Evolutionary conservation across 2,329 filamentous ascomycete genomes (phyloP).

Genomic region (Arthrobotrys sphaeroides): DNA sequence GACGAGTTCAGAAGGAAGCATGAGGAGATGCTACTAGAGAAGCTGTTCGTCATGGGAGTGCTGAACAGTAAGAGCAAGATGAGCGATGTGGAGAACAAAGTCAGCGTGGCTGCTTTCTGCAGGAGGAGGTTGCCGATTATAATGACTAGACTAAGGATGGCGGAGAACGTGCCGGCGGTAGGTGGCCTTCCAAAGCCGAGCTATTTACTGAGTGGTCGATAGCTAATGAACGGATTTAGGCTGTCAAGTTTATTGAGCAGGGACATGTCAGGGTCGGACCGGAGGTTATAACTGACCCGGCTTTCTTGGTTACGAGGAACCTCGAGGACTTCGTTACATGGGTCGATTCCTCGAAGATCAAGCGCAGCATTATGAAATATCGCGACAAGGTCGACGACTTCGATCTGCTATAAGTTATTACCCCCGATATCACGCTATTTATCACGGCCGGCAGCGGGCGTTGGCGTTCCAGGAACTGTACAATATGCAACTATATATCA

Average conservation of each 20-base stretch:
- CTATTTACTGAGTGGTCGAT: conserved; percentile 36
- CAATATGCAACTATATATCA: conserved; percentile 14
- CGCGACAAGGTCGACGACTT: conserved; percentile 76
- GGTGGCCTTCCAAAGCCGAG: conserved; percentile 55
- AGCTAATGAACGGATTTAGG: conserved; percentile 58
- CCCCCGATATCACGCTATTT: not conserved
- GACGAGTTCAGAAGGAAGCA: conserved; percentile 82
- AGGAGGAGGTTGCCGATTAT: conserved; percentile 84
- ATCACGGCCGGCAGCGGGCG: conserved; percentile 19
- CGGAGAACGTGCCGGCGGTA: conserved; percentile 84
- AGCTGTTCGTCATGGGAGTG: conserved; percentile 92
- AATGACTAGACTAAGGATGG: conserved; percentile 91
- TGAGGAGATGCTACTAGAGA: conserved; percentile 86
- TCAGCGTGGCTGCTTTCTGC: conserved; percentile 89
- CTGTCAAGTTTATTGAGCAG: conserved; percentile 72
- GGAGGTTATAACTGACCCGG: conserved; percentile 73
- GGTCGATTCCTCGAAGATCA: conserved; percentile 77
- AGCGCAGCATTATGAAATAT: conserved; percentile 75
- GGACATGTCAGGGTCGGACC: conserved; percentile 74
- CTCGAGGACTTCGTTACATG: conserved; percentile 78
- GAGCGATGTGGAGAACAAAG: conserved; percentile 83
- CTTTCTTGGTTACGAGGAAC: conserved; percentile 71
- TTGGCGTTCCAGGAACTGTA: conserved; percentile 27
- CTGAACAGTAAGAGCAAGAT: conserved; percentile 78
- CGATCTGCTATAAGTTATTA: conserved; percentile 66